These are phyloP conservation scores for Coriaria nepalensis DNA, from an alignment of 306 rosid genomes.

Conservation along the genomic window DNA sequence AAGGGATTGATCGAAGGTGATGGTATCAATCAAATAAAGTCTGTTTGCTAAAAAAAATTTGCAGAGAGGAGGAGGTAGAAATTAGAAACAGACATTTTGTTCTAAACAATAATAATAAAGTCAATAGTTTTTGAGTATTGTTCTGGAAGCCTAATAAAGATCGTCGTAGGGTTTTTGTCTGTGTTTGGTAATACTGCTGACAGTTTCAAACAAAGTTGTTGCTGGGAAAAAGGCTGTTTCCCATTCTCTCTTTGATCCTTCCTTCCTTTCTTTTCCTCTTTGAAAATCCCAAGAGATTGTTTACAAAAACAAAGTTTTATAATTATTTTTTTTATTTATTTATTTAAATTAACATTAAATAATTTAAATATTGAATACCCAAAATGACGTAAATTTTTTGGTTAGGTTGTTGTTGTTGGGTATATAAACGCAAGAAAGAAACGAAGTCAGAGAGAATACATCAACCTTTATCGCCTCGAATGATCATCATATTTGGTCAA, in stretches of 20 bases:
- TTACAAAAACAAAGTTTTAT: too few relatives aligned
- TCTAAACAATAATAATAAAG: too few relatives aligned
- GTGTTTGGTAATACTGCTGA: conserved; percentile 34
- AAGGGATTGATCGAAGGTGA: conserved; percentile 23
- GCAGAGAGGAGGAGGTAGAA: not conserved
- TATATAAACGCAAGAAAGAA: too few relatives aligned
- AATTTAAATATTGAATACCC: too few relatives aligned
- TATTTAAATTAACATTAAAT: too few relatives aligned
- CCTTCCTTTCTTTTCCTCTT: not conserved
- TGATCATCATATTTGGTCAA: too few relatives aligned
- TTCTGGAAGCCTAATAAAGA: not conserved
- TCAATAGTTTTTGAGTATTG: not conserved
- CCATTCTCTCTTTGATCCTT: conserved; percentile 3
- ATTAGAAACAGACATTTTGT: not conserved
- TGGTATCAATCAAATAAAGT: conserved; percentile 6
- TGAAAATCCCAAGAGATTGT: not conserved
- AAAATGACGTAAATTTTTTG: too few relatives aligned
- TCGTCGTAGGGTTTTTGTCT: conserved; percentile 10
- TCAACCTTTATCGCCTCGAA: too few relatives aligned
- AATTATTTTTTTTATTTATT: too few relatives aligned
- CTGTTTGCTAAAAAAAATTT: not conserved
- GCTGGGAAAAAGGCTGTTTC: not conserved
- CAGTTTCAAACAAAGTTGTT: conserved; percentile 40
- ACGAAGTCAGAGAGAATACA: too few relatives aligned
- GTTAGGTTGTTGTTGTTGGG: too few relatives aligned